phyloP scores from a whole-genome alignment of 2,329 filamentous ascomycete species.

The Diatrype stigma region DNA sequence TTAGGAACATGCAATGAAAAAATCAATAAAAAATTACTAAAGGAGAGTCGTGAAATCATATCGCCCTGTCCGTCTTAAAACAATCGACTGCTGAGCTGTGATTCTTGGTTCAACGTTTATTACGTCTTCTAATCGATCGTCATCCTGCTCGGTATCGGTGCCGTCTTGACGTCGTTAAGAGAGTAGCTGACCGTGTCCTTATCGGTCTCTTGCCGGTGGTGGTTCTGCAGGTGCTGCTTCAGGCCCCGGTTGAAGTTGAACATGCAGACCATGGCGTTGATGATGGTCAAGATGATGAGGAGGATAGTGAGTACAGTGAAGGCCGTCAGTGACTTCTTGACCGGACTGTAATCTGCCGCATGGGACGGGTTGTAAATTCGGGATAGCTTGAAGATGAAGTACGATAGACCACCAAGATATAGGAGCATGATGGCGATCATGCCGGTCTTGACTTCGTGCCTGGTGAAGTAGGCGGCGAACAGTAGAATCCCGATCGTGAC shows the following conservation, averaged over 20 bases:
- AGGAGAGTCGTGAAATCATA: conserved; percentile 1
- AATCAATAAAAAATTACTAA: neutral
- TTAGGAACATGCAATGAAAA: neutral
- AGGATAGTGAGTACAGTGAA: conserved; percentile 92
- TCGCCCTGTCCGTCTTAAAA: neutral
- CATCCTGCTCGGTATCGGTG: conserved; percentile 52
- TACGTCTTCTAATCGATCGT: conserved; percentile 50
- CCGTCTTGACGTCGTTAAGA: conserved; percentile 54
- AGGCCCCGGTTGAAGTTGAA: conserved; percentile 86
- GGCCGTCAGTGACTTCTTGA: conserved; percentile 80
- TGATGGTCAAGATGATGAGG: conserved; percentile 82
- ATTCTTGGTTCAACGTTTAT: neutral
- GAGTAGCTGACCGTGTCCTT: conserved; percentile 52
- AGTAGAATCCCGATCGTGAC: conserved; percentile 87
- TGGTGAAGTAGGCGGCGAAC: conserved; percentile 78
- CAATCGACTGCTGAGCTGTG: neutral
- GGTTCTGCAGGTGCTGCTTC: conserved; percentile 74
- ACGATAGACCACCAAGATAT: conserved; percentile 84
- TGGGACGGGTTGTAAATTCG: conserved; percentile 78
- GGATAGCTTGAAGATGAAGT: conserved; percentile 97
- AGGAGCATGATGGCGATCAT: conserved; percentile 77
- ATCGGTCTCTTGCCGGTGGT: conserved; percentile 42
- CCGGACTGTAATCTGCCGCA: conserved; percentile 64
- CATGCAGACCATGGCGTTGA: conserved; percentile 82
- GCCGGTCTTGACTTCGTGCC: conserved; percentile 73